phyloP scores from a whole-genome alignment of 768 basidiomycete species.

The Cystofilobasidium ferigula region DNA sequence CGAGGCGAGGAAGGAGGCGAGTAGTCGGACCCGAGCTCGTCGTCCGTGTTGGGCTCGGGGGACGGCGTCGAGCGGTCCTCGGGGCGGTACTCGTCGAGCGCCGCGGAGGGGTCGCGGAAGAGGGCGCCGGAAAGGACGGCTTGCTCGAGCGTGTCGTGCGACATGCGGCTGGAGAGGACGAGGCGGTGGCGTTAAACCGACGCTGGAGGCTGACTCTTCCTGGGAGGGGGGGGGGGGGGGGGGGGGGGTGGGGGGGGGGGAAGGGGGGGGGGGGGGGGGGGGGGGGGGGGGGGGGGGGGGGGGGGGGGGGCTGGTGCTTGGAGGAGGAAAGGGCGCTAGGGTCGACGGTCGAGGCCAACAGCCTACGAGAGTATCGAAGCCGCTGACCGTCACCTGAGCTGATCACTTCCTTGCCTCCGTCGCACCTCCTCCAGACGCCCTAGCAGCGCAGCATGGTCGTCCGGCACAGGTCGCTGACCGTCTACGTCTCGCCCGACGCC shows the following conservation, averaged over 20 bases:
- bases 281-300: too few species aligned
- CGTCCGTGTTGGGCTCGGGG: constrained; percentile 23
- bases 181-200: not conserved
- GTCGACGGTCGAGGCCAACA: too few species aligned
- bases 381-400: too few species aligned
- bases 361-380: too few species aligned
- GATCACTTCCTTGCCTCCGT: too few species aligned
- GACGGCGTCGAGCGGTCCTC: constrained; percentile 20
- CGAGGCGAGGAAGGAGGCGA: not conserved
- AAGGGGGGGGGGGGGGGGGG: too few species aligned
- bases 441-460: not conserved
- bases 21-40: constrained; percentile 25
- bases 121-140: constrained; percentile 26
- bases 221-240: too few species aligned
- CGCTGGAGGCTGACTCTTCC: too few species aligned
- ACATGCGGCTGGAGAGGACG: constrained; percentile 5
- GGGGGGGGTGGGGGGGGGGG: too few species aligned
- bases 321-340: too few species aligned
- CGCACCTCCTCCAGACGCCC: too few species aligned
- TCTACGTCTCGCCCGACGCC: constrained; percentile 34
- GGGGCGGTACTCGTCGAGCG: constrained; percentile 11
- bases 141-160: constrained; percentile 19
- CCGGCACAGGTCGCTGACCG: constrained; percentile 36
- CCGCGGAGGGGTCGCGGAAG: constrained; percentile 10
- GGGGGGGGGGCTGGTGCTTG: too few species aligned